A percentile compares a stretch with the other conserved stretches of the same genome.
These are phyloP conservation scores for Seiridium cupressi DNA, from an alignment of 2,329 filamentous ascomycete genomes.

Conservation along the genomic window DNA sequence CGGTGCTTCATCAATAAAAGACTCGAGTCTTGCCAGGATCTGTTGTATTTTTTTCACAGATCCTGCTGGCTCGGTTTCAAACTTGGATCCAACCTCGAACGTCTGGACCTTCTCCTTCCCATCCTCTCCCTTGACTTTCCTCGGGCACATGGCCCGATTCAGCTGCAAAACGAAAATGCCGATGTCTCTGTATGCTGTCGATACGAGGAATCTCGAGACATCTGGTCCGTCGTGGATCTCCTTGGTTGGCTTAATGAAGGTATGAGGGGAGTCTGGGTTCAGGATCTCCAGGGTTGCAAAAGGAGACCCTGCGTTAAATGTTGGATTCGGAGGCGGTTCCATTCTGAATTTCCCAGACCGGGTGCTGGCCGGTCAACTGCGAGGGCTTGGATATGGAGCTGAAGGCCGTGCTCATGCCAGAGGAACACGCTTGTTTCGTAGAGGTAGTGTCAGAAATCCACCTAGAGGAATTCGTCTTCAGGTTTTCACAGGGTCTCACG, in stretches of 20 bases:
- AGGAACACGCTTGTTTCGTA: too few species aligned
- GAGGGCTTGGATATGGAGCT: too few species aligned
- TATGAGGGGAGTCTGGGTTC: slow-evolving; percentile 44
- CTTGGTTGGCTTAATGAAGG: slow-evolving; percentile 71
- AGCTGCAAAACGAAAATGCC: slow-evolving; percentile 86
- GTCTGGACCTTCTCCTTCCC: slow-evolving; percentile 42
- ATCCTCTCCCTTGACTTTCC: slow-evolving; percentile 41
- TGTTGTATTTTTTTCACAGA: slow-evolving; percentile 63
- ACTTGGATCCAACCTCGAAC: slow-evolving; percentile 40
- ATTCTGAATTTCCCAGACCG: not conserved
- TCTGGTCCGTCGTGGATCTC: slow-evolving; percentile 82
- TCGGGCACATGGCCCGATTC: slow-evolving; percentile 81
- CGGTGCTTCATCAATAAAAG: slow-evolving; percentile 73
- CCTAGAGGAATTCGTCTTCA: too few species aligned
- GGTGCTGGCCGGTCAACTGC: not conserved
- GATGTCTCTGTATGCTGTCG: slow-evolving; percentile 83
- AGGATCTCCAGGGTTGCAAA: slow-evolving; percentile 45
- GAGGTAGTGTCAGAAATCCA: too few species aligned
- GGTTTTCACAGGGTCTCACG: too few species aligned
- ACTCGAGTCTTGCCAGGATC: slow-evolving; percentile 63
- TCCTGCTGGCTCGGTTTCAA: slow-evolving; percentile 42
- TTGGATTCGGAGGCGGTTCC: slow-evolving; percentile 2
- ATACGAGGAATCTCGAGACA: slow-evolving; percentile 75
- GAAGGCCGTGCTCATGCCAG: too few species aligned
- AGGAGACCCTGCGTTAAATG: not conserved